Base-by-base conservation (phyloP, 2,329 filamentous ascomycete species). In the Claviceps maximensis region DNA sequence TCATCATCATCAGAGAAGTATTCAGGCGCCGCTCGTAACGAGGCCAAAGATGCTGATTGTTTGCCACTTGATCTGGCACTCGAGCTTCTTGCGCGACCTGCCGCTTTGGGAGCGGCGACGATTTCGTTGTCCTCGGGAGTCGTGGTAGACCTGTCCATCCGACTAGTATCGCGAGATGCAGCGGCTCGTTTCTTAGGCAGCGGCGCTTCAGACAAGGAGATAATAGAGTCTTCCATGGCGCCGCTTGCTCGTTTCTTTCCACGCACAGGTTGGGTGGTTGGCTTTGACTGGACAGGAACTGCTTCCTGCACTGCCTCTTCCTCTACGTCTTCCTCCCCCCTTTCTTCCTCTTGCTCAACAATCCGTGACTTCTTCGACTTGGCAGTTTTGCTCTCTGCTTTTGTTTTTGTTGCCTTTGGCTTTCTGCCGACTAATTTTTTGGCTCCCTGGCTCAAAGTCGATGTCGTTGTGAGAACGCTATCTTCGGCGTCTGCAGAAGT, bases 231-330 rank as follows among this genome's bases (percentile, higher is more conserved):
- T 19, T 80, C 74, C 47, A 82, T 67, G 10, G 77, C 77, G 33
- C 80, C 78, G 56, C 82, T 87, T 4, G 70, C 66, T 55, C 84
- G 74, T 65, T 88, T 89, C 62, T 75, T 81, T 31, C 80, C 81
- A 49, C 75, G 71, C 2, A 69, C 60, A 1, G 70, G 60, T 58
- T 76, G 75, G 1, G 67, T 62, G 1, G 67, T 62, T 1, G 69
- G 66, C 15, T 58, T 54, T 1, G 63, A 63, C 23, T 63, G 61
- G 2, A 63, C 58, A 3, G 67, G 42, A 8, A 44, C 47, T 36
- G 58, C 53, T 23, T 66, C 62, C 1, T 53, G 47, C 19, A 47
- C 61, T 1, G 61, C 57, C n/a, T 63, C 67, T 53, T 74, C 66
- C 5, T 45, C 51, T 33, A 6, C 13, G 13, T 52, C 54, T 2